Conservation (phyloP, 140 eudicot species). For the Oenanthe javanica region DNA sequence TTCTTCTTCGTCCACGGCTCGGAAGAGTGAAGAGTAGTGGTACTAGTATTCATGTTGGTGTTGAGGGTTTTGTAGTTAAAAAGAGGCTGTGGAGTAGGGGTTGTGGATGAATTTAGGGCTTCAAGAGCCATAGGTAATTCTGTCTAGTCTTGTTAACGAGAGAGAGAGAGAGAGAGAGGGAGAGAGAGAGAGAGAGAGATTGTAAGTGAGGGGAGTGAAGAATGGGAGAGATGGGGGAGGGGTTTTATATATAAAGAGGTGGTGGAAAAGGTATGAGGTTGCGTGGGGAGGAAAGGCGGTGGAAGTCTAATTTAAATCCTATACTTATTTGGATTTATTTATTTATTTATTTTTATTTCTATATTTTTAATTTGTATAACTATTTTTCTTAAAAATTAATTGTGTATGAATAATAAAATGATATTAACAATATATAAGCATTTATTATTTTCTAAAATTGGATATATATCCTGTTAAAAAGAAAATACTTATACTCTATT, state of each 20-base stretch:
- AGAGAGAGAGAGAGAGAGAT: background rate
- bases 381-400: too few relatives aligned
- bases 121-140: constrained; percentile 43
- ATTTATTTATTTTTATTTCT: too few relatives aligned
- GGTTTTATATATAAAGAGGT: background rate
- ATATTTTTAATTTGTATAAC: too few relatives aligned
- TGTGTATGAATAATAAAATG: too few relatives aligned
- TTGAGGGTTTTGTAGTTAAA: constrained; percentile 14
- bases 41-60: background rate
- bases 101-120: constrained; percentile 46
- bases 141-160: background rate
- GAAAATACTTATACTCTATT: too few relatives aligned
- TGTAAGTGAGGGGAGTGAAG: background rate
- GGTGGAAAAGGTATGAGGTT: background rate
- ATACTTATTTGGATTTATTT: background rate
- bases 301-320: background rate
- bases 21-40: background rate
- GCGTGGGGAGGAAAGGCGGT: background rate
- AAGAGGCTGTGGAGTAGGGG: constrained; percentile 26
- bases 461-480: too few relatives aligned
- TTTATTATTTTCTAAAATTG: too few relatives aligned
- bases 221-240: background rate
- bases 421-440: too few relatives aligned
- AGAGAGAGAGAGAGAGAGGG: background rate
- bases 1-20: constrained; percentile 7